phyloP scores from a whole-genome alignment of 331 rosid genomes.

The Quercus lobata region DNA sequence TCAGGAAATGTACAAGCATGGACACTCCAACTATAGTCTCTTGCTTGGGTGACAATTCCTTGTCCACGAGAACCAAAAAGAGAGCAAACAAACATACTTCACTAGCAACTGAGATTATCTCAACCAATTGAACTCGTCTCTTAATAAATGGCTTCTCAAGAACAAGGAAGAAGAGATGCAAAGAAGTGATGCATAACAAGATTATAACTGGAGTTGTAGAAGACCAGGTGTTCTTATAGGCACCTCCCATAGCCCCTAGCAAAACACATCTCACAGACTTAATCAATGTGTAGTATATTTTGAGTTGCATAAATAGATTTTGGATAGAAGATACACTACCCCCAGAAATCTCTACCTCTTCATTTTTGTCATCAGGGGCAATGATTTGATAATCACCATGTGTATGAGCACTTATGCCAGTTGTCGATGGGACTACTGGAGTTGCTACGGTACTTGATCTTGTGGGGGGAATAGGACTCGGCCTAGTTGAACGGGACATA shows the following conservation, averaged over 20 bases:
- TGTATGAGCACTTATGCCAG: too few relatives aligned
- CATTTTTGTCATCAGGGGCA: too few relatives aligned
- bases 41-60: slow-evolving; percentile 28
- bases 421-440: too few relatives aligned
- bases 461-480: too few relatives aligned
- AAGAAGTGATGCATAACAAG: slow-evolving; percentile 56
- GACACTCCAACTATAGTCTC: slow-evolving; percentile 49
- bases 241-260: slow-evolving; percentile 66
- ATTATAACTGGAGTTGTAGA: slow-evolving; percentile 43
- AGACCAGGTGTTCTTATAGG: slow-evolving; percentile 33
- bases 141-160: slow-evolving; percentile 92
- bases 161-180: slow-evolving; percentile 79
- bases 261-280: slow-evolving; percentile 57
- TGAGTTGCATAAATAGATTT: slow-evolving; percentile 76
- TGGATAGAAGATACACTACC: slow-evolving; percentile 46
- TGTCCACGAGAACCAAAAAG: slow-evolving; percentile 38
- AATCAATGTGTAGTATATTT: slow-evolving; percentile 71
- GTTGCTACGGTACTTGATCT: too few relatives aligned
- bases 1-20: slow-evolving; percentile 61
- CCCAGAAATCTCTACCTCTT: too few relatives aligned
- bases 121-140: slow-evolving; percentile 82
- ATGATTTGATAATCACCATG: too few relatives aligned
- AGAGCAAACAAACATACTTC: slow-evolving; percentile 61
- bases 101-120: slow-evolving; percentile 62
- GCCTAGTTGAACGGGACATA: too few relatives aligned